A percentile compares a stretch with the other conserved stretches of the same genome.
Evolutionary conservation across 805 yeast species (phyloP).

Genomic region (Saccharomyces eubayanus): DNA sequence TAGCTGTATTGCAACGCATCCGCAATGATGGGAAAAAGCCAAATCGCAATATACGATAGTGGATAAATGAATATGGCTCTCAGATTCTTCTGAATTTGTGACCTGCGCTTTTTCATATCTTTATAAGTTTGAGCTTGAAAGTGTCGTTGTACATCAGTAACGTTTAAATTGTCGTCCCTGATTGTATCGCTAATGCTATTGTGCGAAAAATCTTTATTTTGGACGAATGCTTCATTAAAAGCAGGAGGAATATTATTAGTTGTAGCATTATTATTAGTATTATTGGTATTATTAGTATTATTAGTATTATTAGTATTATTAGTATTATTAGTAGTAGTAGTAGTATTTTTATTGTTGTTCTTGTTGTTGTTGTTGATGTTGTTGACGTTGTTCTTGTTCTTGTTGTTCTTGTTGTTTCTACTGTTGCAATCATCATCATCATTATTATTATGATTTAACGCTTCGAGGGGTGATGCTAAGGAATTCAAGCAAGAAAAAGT

Average conservation of each 20-base stretch:
- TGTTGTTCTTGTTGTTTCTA: background rate
- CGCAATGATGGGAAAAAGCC: constrained; percentile 72
- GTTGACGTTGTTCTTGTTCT: background rate
- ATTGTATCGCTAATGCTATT: background rate
- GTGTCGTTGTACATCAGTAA: constrained; percentile 23
- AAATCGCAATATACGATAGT: constrained; percentile 64
- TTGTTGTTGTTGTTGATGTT: background rate
- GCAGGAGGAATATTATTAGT: background rate
- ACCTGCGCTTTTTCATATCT: constrained; percentile 53
- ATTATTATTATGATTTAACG: background rate
- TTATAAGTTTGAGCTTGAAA: constrained; percentile 55
- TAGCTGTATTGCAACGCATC: constrained; percentile 50
- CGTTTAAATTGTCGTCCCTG: constrained; percentile 2
- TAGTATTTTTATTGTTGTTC: background rate
- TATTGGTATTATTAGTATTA: background rate
- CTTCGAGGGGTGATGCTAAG: background rate
- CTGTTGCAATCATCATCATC: background rate
- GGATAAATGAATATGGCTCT: constrained; percentile 79
- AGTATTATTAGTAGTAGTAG: background rate
- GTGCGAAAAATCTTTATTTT: background rate
- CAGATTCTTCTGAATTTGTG: constrained; percentile 67
- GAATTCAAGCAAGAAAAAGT: background rate
- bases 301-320: background rate
- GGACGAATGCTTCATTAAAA: background rate
- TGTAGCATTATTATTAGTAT: background rate